Evolutionary conservation across 768 basidiomycete genomes (phyloP), one percentile per base, ranked within the genome.

Genomic region (Mycena haematopus): DNA sequence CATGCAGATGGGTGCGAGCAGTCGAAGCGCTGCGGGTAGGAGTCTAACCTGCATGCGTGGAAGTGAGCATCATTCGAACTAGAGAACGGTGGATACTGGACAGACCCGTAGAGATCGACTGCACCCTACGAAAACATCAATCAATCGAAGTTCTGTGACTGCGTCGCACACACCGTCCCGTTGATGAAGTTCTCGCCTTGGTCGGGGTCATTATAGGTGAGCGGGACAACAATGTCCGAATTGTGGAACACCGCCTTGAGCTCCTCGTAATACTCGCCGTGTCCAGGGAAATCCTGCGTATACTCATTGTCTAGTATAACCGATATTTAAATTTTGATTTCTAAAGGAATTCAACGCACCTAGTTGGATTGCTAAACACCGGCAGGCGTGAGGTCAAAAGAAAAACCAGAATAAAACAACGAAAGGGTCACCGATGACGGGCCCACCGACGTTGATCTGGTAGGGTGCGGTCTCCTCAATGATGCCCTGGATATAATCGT

Each of bases 1-100:
- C 93, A 94, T 0, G 65, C 71, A 2, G 77, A 75, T 2, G 92
- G 90, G 63, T 89, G 83, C 0, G 90, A 90, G 72, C 92, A 94
- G 68, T 94, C 92, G 69, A 92, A 93, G 1, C 82, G 78, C 77
- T 93, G 90, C 1, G 91, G 91, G 65, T 93, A 93, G 0, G 84
- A 82, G 68, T 92, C 92, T 58, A 87, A 67, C 21, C 84, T 84
- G 60, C 49, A 14, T 29, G 17, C 49, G 19, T 31, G 17, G 29
- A 29, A 31, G 21, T 2, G 5, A 19, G 13, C 33, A 5, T 46
- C 56, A 36, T 35, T 24, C 64, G 52, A 60, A 51, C 49, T 27
- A 3, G 14, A 4, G 29, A 25, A 22, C 24, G 17, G 22, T 7
- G n/a, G n/a, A n/a, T n/a, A n/a, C n/a, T n/a, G n/a, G n/a, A n/a